Percentiles rank a stretch among this genome's conserved stretches.
Evolutionary conservation across 2,329 filamentous ascomycete species (phyloP).

Genomic region (Sarocladiaceae sp.): DNA sequence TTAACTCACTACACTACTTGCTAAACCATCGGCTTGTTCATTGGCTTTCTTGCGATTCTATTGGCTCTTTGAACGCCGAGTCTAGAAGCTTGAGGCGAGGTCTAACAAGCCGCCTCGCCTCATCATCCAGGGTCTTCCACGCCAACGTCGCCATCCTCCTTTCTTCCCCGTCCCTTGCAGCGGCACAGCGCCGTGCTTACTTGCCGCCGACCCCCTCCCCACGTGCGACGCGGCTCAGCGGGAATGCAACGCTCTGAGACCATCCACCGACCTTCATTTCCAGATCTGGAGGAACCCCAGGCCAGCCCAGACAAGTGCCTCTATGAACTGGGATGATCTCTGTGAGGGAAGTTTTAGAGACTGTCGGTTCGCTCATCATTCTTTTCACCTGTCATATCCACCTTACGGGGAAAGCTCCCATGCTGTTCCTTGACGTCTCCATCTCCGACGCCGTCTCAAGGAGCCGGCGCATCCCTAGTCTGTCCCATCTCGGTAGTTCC

Average conservation of each 20-base stretch:
- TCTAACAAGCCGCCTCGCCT: neutral
- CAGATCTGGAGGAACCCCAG: neutral
- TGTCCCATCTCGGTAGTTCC: neutral
- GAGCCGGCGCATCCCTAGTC: neutral
- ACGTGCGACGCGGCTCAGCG: constrained; percentile 7
- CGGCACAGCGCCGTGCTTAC: neutral
- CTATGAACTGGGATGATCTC: neutral
- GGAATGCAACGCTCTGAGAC: constrained; percentile 8
- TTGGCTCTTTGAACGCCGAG: too few relatives aligned
- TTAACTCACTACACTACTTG: too few relatives aligned
- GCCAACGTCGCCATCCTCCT: neutral
- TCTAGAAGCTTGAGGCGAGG: too few relatives aligned
- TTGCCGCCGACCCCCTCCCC: neutral
- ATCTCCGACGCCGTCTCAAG: neutral
- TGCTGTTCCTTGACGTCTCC: neutral
- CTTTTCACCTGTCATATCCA: too few relatives aligned
- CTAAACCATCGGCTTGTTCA: too few relatives aligned
- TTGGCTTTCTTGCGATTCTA: too few relatives aligned
- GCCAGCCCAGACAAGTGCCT: too few relatives aligned
- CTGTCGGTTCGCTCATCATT: neutral
- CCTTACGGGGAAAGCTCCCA: too few relatives aligned
- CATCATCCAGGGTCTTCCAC: neutral
- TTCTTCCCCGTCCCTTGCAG: neutral
- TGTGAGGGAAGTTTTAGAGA: neutral
- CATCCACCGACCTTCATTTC: constrained; percentile 8